These are phyloP conservation scores for Dimargaris cristalligena DNA, from an alignment of 192 early-diverging fungal species.

Conservation along the genomic window DNA sequence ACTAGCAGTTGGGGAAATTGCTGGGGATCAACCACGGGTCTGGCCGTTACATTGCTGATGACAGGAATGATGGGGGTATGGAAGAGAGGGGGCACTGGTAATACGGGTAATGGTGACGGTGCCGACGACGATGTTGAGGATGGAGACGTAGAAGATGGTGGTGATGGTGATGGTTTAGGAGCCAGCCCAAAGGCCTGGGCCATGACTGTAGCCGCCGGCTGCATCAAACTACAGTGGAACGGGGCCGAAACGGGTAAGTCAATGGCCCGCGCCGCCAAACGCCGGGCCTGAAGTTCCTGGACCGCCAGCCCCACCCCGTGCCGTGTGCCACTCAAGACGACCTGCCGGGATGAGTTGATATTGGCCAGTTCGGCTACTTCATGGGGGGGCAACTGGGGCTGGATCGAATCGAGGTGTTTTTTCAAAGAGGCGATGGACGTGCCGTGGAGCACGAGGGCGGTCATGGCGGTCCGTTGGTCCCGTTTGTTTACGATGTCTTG, in stretches of 20 bases:
- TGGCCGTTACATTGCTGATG: slow-evolving; percentile 82
- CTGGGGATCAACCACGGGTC: slow-evolving; percentile 40
- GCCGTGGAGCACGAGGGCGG: slow-evolving; percentile 66
- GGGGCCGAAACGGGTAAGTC: slow-evolving; percentile 90
- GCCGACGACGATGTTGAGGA: too few species aligned
- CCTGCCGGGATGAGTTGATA: slow-evolving; percentile 64
- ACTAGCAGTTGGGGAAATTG: slow-evolving; percentile 54
- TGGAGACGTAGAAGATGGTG: too few species aligned
- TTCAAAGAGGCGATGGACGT: slow-evolving; percentile 54
- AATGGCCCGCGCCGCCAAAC: slow-evolving; percentile 72
- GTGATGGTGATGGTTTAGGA: too few species aligned
- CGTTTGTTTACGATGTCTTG: slow-evolving; percentile 49
- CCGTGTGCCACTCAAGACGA: slow-evolving; percentile 81
- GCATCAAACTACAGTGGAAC: slow-evolving; percentile 89
- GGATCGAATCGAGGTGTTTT: slow-evolving; percentile 20
- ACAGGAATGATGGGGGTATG: slow-evolving; percentile 59
- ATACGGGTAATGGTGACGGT: too few species aligned
- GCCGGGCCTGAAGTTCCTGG: slow-evolving; percentile 55
- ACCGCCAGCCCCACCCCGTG: slow-evolving; percentile 75
- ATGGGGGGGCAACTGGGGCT: slow-evolving; percentile 22
- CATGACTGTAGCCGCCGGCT: slow-evolving; percentile 63
- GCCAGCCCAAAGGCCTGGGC: too few species aligned
- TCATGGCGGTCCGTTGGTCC: slow-evolving; percentile 60
- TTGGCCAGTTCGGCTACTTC: slow-evolving; percentile 81
- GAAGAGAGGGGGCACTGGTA: too few species aligned